phyloP scores from a whole-genome alignment of 1,284 basidiomycete species.

The Boletus sp. region DNA sequence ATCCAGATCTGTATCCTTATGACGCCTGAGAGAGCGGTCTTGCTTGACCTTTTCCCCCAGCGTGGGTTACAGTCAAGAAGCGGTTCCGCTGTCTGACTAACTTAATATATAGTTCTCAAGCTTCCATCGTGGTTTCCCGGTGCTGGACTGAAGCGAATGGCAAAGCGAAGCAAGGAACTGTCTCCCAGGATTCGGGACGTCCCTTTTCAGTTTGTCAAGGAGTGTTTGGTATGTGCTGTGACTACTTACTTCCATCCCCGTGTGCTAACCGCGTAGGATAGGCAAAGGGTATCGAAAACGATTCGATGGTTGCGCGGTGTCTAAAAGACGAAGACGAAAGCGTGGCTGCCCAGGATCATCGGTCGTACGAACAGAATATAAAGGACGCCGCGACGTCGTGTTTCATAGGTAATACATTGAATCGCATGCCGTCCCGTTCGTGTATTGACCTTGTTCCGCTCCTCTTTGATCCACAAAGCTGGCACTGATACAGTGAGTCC shows the following conservation, averaged over 20 bases:
- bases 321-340: conserved; percentile 6
- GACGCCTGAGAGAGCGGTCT: conserved; percentile 22
- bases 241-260: background rate
- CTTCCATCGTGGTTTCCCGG: conserved; percentile 38
- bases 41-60: conserved; percentile 21
- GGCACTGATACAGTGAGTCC: conserved; percentile 24
- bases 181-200: conserved; percentile 26
- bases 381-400: conserved; percentile 19
- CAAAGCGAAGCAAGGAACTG: conserved; percentile 23
- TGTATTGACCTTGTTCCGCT: background rate
- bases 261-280: background rate
- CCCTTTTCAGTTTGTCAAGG: conserved; percentile 34
- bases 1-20: conserved; percentile 5
- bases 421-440: background rate
- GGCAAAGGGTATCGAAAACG: conserved; percentile 18
- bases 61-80: conserved; percentile 15
- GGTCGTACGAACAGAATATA: conserved; percentile 15
- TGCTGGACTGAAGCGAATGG: conserved; percentile 23
- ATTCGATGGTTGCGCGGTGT: conserved; percentile 20
- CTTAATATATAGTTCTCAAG: conserved; percentile 15
- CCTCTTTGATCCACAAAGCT: conserved; percentile 12
- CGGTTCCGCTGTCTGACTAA: conserved; percentile 14
- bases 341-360: background rate
- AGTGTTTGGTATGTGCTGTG: conserved; percentile 27
- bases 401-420: conserved; percentile 19